phyloP scores from a whole-genome alignment of 331 rosid species.

The Rosa hybrid region DNA sequence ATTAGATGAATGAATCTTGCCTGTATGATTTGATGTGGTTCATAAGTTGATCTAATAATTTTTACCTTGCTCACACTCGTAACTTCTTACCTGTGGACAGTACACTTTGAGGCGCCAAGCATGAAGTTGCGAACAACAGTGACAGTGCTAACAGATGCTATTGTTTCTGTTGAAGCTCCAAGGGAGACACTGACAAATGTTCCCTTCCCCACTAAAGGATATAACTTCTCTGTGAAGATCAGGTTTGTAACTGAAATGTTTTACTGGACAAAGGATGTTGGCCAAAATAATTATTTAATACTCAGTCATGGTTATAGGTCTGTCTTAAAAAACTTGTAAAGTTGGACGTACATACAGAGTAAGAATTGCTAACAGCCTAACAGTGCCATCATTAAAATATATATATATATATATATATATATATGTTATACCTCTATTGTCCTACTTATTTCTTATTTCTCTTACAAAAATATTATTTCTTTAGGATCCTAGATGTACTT shows the following conservation, averaged over 20 bases:
- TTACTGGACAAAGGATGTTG: background rate
- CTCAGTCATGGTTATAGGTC: background rate
- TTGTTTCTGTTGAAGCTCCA: constrained; percentile 76
- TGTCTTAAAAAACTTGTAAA: background rate
- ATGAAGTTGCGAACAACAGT: constrained; percentile 65
- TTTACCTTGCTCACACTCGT: constrained; percentile 16
- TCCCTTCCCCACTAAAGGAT: constrained; percentile 85
- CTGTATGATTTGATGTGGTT: background rate
- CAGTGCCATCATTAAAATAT: background rate
- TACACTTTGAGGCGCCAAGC: constrained; percentile 55
- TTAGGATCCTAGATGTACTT: background rate
- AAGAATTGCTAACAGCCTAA: background rate
- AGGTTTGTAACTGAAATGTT: constrained; percentile 53
- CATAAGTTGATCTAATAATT: constrained; percentile 20
- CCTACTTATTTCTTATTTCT: background rate
- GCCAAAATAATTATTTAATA: background rate
- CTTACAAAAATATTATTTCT: background rate
- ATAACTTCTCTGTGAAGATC: constrained; percentile 76
- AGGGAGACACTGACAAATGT: constrained; percentile 77
- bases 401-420: background rate
- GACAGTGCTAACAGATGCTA: constrained; percentile 51
- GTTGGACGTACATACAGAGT: background rate
- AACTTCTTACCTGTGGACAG: constrained; percentile 50
- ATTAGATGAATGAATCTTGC: background rate
- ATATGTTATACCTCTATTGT: background rate